phyloP scores from a whole-genome alignment of 2,329 filamentous ascomycete genomes.

The Celoporthe dispersa region DNA sequence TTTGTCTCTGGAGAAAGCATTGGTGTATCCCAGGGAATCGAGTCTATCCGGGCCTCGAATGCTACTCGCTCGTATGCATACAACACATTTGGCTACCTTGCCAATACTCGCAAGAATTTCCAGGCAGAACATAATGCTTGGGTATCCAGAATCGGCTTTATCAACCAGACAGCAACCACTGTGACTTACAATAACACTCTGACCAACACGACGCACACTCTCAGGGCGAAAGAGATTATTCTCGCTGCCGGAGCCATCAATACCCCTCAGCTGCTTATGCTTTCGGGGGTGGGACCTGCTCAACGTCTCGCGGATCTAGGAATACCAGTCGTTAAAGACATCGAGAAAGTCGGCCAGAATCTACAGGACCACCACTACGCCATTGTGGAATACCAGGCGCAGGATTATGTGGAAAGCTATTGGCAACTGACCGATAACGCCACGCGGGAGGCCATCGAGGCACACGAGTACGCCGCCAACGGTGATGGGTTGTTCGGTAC shows the following conservation, averaged over 20 bases:
- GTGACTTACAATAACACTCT: not conserved
- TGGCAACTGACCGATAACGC: not conserved
- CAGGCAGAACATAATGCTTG: not conserved
- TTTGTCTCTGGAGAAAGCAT: not conserved
- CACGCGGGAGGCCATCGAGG: not conserved
- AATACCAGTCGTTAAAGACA: not conserved
- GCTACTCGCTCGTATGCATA: not conserved
- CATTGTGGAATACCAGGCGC: not conserved
- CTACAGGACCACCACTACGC: not conserved
- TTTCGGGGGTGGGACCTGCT: not conserved
- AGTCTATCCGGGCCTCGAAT: not conserved
- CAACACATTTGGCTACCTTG: not conserved
- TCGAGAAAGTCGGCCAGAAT: not conserved
- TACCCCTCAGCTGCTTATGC: not conserved
- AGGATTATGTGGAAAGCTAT: not conserved
- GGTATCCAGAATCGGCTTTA: not conserved
- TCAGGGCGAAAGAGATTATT: not conserved
- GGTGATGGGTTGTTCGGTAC: not conserved
- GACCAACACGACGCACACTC: not conserved
- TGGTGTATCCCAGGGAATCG: not conserved
- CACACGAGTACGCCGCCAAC: not conserved
- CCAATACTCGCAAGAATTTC: not conserved
- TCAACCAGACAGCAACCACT: not conserved
- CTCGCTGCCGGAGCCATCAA: not conserved
- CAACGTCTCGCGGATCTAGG: not conserved